These are phyloP conservation scores for Acorus calamus DNA, from an alignment of 106 monocot species.

Conservation along the genomic window DNA sequence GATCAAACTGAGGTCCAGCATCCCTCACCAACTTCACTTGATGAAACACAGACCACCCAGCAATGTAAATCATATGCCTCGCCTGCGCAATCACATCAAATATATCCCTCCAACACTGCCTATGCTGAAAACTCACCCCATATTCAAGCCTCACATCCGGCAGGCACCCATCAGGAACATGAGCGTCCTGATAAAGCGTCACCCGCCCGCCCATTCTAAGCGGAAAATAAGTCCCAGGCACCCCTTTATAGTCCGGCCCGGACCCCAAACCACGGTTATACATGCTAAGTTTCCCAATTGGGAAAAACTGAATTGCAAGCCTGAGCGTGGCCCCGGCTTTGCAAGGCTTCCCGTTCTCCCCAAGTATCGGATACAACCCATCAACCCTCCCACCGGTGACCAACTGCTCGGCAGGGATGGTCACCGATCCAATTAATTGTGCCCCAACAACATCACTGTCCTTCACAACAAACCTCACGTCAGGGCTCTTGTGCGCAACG, in stretches of 20 bases:
- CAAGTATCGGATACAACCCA: slow-evolving; percentile 54
- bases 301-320: slow-evolving; percentile 64
- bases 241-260: slow-evolving; percentile 54
- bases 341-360: slow-evolving; percentile 60
- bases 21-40: slow-evolving; percentile 58
- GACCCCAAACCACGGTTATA: slow-evolving; percentile 47
- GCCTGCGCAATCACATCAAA: slow-evolving; percentile 60
- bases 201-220: slow-evolving; percentile 55
- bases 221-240: slow-evolving; percentile 76
- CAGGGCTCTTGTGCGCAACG: slow-evolving; percentile 64
- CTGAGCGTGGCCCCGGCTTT: slow-evolving; percentile 49
- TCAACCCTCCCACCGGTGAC: slow-evolving; percentile 52
- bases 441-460: slow-evolving; percentile 79
- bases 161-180: slow-evolving; percentile 64
- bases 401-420: slow-evolving; percentile 50
- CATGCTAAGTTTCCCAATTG: slow-evolving; percentile 47
- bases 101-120: slow-evolving; percentile 83
- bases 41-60: slow-evolving; percentile 89
- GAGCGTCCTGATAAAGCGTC: slow-evolving; percentile 83
- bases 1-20: slow-evolving; percentile 8
- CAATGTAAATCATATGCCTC: slow-evolving; percentile 60
- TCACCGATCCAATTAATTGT: slow-evolving; percentile 65
- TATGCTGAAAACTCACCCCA: slow-evolving; percentile 48
- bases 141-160: slow-evolving; percentile 48
- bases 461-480: slow-evolving; percentile 64